Base-by-base conservation (phyloP, 2,329 filamentous ascomycete species). In the Exophiala calicioides region DNA sequence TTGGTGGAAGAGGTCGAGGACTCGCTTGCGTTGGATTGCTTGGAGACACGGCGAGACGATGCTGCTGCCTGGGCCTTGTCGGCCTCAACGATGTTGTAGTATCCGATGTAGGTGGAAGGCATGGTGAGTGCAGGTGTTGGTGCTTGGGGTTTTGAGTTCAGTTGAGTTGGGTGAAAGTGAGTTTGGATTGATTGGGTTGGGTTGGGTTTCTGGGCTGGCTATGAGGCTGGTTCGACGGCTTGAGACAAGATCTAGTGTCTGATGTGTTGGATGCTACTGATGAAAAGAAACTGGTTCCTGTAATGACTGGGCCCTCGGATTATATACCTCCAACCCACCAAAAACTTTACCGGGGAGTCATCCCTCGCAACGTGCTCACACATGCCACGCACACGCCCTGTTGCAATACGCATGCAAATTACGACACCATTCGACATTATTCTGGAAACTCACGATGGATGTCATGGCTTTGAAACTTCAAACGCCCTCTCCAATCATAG, bases 21-120 rank as follows among this genome's bases (percentile, higher is more conserved):
- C 12, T 44, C 31, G 18, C 42, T 44, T 24, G 38, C 23, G 15
- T 15, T 34, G 16, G 52, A 52, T 37, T 45, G 42, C 21, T 45
- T 26, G 33, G 52, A 50, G 24, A 38, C 26, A 8, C 48, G 51
- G 26, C 50, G 52, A 44, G 42, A 52, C 23, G 44, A 44, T 40
- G 39, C 29, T 13, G 30, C 38, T 31, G 44, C 33, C 16, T 26
- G 31, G 23, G 26, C 31, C 46, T 55, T 48, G 29, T 51, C 37
- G 19, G 47, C 53, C 24, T 50, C 37, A 8, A 42, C 23, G 30
- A 58, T 38, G 53, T 54, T 54, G 44, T 53, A 51, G 40, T 55
- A 58, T 20, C 47, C 53, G n/a, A 48, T 37, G 46, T 56, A 52
- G 27, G 46, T 52, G 13, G 45, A 27, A 26, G 43, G 48, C 56